Percentiles rank a stretch among this genome's conserved stretches.
These are phyloP conservation scores for Termitomyces sp. DNA, from an alignment of 768 basidiomycete species.

Conservation along the genomic window DNA sequence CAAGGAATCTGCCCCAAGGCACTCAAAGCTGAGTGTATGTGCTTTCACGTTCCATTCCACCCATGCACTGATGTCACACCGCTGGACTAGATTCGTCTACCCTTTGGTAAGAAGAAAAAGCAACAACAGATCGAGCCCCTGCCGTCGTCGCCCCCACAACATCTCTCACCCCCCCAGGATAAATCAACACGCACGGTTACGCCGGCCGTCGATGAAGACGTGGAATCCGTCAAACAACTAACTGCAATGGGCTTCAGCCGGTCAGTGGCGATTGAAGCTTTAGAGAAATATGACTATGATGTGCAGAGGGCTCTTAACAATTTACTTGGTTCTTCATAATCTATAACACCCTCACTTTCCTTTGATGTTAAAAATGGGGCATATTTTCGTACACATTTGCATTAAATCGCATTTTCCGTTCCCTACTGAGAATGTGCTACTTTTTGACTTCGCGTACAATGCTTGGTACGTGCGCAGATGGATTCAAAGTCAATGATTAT, in stretches of 20 bases:
- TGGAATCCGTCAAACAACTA: slow-evolving; percentile 72
- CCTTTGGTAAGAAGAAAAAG: slow-evolving; percentile 75
- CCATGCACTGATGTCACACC: not conserved
- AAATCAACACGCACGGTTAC: slow-evolving; percentile 36
- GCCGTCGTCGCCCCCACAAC: slow-evolving; percentile 32
- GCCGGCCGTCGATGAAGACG: slow-evolving; percentile 64
- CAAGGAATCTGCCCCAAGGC: slow-evolving; percentile 52
- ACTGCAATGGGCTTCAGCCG: slow-evolving; percentile 91
- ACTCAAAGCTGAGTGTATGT: slow-evolving; percentile 77
- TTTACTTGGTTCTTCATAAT: slow-evolving; percentile 35
- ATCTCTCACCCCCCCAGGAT: slow-evolving; percentile 40
- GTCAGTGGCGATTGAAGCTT: slow-evolving; percentile 71
- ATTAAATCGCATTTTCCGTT: not conserved
- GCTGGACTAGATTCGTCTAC: slow-evolving; percentile 54
- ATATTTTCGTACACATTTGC: not conserved
- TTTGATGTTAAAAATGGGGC: not conserved
- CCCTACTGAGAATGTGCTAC: not conserved
- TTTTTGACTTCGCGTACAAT: not conserved
- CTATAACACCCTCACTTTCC: not conserved
- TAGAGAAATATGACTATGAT: slow-evolving; percentile 84
- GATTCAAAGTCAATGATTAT: not conserved
- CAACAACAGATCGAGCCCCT: slow-evolving; percentile 45
- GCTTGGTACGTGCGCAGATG: too few relatives aligned
- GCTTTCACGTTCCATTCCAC: not conserved
- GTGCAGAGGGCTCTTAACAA: slow-evolving; percentile 74